A percentile compares a stretch with the other conserved stretches of the same genome.
phyloP scores from a whole-genome alignment of 176 grass and related monocot species.

The Hsuehochloa calcarea region DNA sequence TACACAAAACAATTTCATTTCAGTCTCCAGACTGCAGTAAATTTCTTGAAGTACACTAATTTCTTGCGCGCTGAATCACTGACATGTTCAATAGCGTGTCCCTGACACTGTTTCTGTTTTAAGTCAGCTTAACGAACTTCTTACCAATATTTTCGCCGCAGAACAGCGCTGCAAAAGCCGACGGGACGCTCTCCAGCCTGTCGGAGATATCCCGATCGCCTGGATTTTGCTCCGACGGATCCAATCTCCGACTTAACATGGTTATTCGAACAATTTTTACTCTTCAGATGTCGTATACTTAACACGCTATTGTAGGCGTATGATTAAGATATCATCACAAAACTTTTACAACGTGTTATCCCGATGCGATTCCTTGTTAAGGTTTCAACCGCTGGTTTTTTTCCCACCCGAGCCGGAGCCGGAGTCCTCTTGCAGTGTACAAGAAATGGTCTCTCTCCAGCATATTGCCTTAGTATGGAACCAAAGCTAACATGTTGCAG shows the following conservation, averaged over 20 bases:
- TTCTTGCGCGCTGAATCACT: not conserved
- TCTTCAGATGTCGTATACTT: too few species aligned
- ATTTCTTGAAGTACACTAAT: not conserved
- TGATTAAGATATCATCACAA: too few species aligned
- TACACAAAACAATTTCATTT: not conserved
- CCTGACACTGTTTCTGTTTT: not conserved
- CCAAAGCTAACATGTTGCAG: too few species aligned
- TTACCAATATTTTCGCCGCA: constrained; percentile 46
- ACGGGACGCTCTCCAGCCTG: constrained; percentile 40
- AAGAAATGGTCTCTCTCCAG: too few species aligned
- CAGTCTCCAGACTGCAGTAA: not conserved
- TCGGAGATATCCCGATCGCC: constrained; percentile 42
- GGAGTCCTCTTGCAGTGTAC: too few species aligned
- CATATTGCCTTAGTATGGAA: too few species aligned
- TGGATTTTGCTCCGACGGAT: constrained; percentile 34
- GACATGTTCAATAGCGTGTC: not conserved
- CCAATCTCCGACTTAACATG: not conserved
- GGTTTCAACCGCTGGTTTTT: too few species aligned
- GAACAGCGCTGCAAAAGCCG: constrained; percentile 46
- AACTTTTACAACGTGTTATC: too few species aligned
- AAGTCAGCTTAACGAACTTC: constrained; percentile 49
- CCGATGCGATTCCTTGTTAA: too few species aligned
- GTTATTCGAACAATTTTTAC: too few species aligned
- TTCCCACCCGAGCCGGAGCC: too few species aligned
- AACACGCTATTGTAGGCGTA: too few species aligned